phyloP scores from a whole-genome alignment of 2,329 filamentous ascomycete genomes.

The Cladosporium halotolerans region DNA sequence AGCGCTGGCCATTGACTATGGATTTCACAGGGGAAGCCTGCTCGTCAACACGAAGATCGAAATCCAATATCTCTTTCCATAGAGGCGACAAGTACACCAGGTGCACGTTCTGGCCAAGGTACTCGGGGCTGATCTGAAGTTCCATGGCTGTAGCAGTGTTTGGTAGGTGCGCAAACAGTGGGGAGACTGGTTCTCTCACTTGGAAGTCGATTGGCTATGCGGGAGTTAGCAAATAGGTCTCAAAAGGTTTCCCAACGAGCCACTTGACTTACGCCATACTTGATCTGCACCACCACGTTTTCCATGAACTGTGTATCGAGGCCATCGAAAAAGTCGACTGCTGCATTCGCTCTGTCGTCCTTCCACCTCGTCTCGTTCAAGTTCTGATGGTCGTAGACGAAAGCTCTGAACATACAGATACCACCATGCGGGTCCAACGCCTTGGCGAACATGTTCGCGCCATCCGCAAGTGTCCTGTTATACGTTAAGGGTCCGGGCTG shows the following conservation, averaged over 20 bases:
- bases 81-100: constrained; percentile 62
- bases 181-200: constrained; percentile 60
- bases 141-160: constrained; percentile 53
- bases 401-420: constrained; percentile 64
- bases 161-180: constrained; percentile 52
- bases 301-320: constrained; percentile 62
- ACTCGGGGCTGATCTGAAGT: constrained; percentile 62
- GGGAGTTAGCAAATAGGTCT: neutral
- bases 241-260: neutral
- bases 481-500: constrained; percentile 65
- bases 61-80: constrained; percentile 63
- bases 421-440: constrained; percentile 54
- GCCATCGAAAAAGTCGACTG: constrained; percentile 59
- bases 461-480: constrained; percentile 62
- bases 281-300: constrained; percentile 67
- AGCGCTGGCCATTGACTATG: constrained; percentile 55
- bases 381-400: constrained; percentile 57
- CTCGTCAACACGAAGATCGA: constrained; percentile 58
- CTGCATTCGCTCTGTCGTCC: constrained; percentile 63
- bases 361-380: constrained; percentile 56
- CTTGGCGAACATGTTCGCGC: constrained; percentile 53
- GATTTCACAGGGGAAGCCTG: constrained; percentile 52
- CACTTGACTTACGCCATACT: constrained; percentile 47
- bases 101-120: constrained; percentile 64
- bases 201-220: constrained; percentile 62